Conservation (phyloP, 2,329 filamentous ascomycete species). For the Penicillium oxalicum region DNA sequence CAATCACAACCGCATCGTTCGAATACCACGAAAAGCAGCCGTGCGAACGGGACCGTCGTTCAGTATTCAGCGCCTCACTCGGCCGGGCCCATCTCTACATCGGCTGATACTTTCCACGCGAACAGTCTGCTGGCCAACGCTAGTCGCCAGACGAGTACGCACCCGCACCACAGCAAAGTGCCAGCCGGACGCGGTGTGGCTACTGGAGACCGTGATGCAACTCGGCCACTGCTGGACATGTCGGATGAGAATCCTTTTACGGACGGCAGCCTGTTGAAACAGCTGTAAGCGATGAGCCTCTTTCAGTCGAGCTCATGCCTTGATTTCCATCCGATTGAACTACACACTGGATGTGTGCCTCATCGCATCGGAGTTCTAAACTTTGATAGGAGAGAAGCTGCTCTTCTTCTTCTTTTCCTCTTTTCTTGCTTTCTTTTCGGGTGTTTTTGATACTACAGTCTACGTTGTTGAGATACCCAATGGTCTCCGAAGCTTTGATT, state of each 20-base stretch:
- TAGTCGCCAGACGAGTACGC: conserved; percentile 6
- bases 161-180: conserved; percentile 17
- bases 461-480: conserved; percentile 3
- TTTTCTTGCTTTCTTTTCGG: too few species aligned
- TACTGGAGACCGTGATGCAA: conserved; percentile 35
- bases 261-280: conserved; percentile 42
- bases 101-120: conserved; percentile 7
- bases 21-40: conserved; percentile 30
- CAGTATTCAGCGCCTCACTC: conserved; percentile 1
- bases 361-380: too few species aligned
- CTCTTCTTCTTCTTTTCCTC: too few species aligned
- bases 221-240: conserved; percentile 41
- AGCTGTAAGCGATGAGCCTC: conserved; percentile 12
- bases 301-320: not conserved
- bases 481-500: too few species aligned
- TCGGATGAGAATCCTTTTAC: conserved; percentile 38
- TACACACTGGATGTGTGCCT: too few species aligned
- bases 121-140: conserved; percentile 35
- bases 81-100: conserved; percentile 8
- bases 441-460: too few species aligned
- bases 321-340: not conserved
- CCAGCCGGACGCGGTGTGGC: conserved; percentile 35
- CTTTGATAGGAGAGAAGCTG: too few species aligned
- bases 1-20: conserved; percentile 26
- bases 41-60: conserved; percentile 8